phyloP scores from a whole-genome alignment of 2,329 filamentous ascomycete genomes.

The Trichoderma citrinoviride region DNA sequence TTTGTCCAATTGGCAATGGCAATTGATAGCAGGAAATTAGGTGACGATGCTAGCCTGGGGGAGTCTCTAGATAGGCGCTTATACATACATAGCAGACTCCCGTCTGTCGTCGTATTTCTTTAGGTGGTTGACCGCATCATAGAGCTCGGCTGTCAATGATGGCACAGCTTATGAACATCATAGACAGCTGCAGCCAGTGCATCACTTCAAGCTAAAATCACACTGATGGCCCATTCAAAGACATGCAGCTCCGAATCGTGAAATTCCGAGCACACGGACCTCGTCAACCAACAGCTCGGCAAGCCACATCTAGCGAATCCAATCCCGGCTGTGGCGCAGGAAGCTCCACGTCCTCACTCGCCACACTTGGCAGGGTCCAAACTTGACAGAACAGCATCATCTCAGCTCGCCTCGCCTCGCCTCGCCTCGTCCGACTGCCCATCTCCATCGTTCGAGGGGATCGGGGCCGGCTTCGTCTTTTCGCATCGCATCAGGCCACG shows the following conservation, averaged over 20 bases:
- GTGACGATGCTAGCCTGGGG: no score
- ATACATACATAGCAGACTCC: no score
- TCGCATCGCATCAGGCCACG: conserved; percentile 10
- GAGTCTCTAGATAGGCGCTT: no score
- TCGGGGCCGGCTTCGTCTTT: neutral
- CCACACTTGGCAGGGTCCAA: neutral
- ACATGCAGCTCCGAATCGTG: neutral
- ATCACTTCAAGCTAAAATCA: neutral
- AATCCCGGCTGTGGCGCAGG: neutral
- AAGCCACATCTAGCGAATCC: neutral
- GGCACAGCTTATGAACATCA: no score
- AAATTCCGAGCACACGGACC: neutral
- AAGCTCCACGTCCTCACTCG: neutral
- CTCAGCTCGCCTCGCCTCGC: conserved; percentile 1
- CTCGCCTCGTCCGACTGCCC: conserved; percentile 7
- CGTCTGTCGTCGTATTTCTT: no score
- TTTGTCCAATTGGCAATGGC: no score
- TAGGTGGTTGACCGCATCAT: no score
- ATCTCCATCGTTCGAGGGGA: conserved; percentile 2
- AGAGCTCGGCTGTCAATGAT: neutral
- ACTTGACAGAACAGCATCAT: conserved; percentile 6
- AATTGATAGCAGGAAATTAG: no score
- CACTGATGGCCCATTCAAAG: neutral
- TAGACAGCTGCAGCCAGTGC: neutral
- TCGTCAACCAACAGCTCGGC: neutral